Evolutionary conservation across 1,139 yeast genomes (phyloP).

Genomic region (Kodamaea ohmeri): DNA sequence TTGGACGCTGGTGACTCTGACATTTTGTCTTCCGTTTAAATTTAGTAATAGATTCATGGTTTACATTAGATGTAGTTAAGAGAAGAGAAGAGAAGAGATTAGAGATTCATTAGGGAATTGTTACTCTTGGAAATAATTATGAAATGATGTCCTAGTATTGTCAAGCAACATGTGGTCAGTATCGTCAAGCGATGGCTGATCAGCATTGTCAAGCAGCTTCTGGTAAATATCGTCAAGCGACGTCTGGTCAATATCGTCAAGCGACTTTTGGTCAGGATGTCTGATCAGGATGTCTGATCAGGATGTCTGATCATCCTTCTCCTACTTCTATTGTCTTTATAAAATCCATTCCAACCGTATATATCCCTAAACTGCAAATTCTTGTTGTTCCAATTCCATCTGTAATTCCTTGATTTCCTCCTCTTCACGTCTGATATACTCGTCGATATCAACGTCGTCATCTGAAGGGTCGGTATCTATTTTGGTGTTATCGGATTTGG

Average conservation of each 20-base stretch:
- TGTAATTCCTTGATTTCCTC: conserved; percentile 34
- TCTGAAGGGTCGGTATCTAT: conserved; percentile 15
- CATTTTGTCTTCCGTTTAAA: conserved; percentile 56
- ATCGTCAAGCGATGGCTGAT: too few species aligned
- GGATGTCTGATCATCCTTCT: too few species aligned
- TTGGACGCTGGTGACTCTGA: conserved; percentile 99
- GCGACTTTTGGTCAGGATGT: too few species aligned
- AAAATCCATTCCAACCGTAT: neutral
- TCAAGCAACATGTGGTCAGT: too few species aligned
- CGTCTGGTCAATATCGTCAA: too few species aligned
- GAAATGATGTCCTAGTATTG: too few species aligned
- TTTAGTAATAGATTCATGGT: conserved; percentile 8
- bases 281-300: too few species aligned
- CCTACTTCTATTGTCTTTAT: conserved; percentile 1
- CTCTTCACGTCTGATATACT: conserved; percentile 33
- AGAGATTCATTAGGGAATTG: too few species aligned
- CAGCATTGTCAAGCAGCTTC: too few species aligned
- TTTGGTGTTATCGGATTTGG: conserved; percentile 14
- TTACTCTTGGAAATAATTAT: too few species aligned
- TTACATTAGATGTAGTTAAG: conserved; percentile 2
- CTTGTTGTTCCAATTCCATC: conserved; percentile 22
- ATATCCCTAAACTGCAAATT: conserved; percentile 5
- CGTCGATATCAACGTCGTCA: conserved; percentile 33
- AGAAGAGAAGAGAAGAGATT: neutral
- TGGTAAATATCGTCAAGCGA: too few species aligned